Evolutionary conservation across 2,329 filamentous ascomycete species (phyloP).

Genomic region (Triangularia setosa): DNA sequence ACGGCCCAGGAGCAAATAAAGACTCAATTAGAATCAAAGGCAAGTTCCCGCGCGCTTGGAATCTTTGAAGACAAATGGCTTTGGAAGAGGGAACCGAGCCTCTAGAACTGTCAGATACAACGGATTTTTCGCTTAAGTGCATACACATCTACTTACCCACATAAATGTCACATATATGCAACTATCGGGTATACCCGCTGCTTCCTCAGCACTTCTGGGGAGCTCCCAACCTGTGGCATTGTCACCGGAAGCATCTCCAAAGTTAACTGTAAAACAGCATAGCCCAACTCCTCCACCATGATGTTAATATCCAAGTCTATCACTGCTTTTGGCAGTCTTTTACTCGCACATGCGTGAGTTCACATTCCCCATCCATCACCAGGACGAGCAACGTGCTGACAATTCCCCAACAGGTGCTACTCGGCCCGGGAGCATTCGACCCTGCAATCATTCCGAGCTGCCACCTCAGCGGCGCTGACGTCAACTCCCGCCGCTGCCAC

Average conservation of each 20-base stretch:
- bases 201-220: background rate
- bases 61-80: background rate
- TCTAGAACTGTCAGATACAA: background rate
- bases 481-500: conserved; percentile 39
- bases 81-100: background rate
- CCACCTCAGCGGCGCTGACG: conserved; percentile 43
- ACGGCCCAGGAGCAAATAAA: background rate
- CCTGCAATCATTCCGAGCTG: conserved; percentile 56
- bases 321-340: conserved; percentile 69
- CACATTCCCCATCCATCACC: background rate
- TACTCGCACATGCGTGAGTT: conserved; percentile 82
- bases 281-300: conserved; percentile 47
- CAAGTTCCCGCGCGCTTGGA: background rate
- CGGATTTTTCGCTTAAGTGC: background rate
- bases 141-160: background rate
- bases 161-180: background rate
- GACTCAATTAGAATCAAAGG: background rate
- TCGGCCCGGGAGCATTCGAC: conserved; percentile 89
- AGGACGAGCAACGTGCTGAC: conserved; percentile 18
- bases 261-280: background rate
- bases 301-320: conserved; percentile 66
- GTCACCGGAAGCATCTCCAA: background rate
- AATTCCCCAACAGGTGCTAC: conserved; percentile 66
- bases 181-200: background rate
- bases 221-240: background rate